Evolutionary conservation across 768 basidiomycete species (phyloP).

Genomic region (Boletellus sp.): DNA sequence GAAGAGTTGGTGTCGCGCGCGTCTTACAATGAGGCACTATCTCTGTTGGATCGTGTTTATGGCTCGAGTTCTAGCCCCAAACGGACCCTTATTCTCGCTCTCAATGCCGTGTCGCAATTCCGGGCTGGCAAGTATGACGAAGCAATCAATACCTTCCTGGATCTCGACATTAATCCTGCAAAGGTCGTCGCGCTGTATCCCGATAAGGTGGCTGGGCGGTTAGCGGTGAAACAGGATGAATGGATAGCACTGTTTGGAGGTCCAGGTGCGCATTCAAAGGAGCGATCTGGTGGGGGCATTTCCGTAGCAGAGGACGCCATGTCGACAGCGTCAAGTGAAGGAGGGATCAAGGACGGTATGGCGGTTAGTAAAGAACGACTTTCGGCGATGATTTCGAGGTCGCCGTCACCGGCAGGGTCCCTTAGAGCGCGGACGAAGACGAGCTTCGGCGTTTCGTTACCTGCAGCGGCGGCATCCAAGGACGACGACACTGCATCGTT

Average conservation of each 20-base stretch:
- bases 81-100: slow-evolving; percentile 55
- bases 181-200: slow-evolving; percentile 91
- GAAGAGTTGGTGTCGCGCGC: slow-evolving; percentile 75
- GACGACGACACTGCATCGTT: slow-evolving; percentile 67
- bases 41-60: slow-evolving; percentile 54
- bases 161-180: slow-evolving; percentile 88
- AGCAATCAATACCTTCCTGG: slow-evolving; percentile 84
- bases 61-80: slow-evolving; percentile 27
- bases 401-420: slow-evolving; percentile 37
- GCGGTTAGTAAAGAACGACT: slow-evolving; percentile 25
- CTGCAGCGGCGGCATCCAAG: slow-evolving; percentile 33
- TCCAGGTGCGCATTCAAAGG: slow-evolving; percentile 32
- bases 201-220: slow-evolving; percentile 71
- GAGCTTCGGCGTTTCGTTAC: slow-evolving; percentile 49
- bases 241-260: slow-evolving; percentile 90
- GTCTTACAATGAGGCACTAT: slow-evolving; percentile 74
- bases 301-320: slow-evolving; percentile 24
- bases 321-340: slow-evolving; percentile 25
- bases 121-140: slow-evolving; percentile 60
- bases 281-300: not conserved
- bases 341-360: slow-evolving; percentile 20
- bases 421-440: slow-evolving; percentile 52
- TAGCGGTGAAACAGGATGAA: slow-evolving; percentile 60
- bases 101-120: slow-evolving; percentile 81
- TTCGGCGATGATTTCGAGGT: slow-evolving; percentile 20